Evolutionary conservation across 1,139 yeast genomes (phyloP), one percentile per base, ranked within the genome.

Genomic region (Lodderomyces jiufengensis): DNA sequence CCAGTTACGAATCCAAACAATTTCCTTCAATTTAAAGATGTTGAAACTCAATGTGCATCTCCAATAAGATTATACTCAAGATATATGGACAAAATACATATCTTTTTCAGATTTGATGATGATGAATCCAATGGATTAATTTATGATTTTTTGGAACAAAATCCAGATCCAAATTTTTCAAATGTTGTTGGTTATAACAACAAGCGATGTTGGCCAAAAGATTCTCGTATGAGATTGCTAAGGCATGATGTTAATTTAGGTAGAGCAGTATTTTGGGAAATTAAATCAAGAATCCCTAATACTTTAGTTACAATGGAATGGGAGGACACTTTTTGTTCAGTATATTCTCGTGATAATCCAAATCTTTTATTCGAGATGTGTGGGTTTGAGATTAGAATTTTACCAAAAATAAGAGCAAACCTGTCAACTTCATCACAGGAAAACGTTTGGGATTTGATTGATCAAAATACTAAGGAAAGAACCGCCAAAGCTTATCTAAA

Each of bases 141-240:
- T 22, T 84, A 83, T 44, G 87, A 86, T 22, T 90, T 72, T 51
- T 59, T 88, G 26, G 69, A 83, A 0, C 95, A 87, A 47, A 84
- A 87, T 50, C 96, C 97, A 0, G 97, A 88, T 61, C 95, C 96
- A 0, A 85, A 85, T 50, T 84, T 84, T 57, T 95, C 85, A 51
- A 83, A 81, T 47, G 80, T 82, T n/a, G 78, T 84, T 16, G 95
- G 95, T 0, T 92, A 90, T 57, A 86, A 85, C 48, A 87, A 87
- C 48, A 86, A 84, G 48, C 79, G 80, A 36, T 88, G 97, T 54
- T 94, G 99, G 99, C 97, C 98, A 3, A 68, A 86, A 34, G 98
- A 92, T 55, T 66, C 81, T 12, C 73, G 97, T 43, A 92, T 94
- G 98, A 76, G 90, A 47, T 63, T 92, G 34, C 82, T 90, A 79